phyloP scores from a whole-genome alignment of 208 protist species.

The Crithidia brevicula region DNA sequence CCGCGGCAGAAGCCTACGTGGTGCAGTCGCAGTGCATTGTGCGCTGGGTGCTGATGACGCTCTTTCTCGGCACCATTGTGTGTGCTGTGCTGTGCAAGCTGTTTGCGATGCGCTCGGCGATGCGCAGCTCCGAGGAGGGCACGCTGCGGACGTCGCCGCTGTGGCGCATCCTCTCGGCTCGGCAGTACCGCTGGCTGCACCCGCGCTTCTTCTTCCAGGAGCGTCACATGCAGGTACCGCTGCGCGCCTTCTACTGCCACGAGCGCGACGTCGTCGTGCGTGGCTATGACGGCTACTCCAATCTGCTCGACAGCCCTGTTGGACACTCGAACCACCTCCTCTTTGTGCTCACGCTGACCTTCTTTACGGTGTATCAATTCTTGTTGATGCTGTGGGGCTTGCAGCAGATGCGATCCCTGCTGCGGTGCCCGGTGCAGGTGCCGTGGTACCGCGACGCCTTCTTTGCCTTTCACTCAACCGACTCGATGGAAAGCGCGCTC shows the following conservation, averaged over 20 bases:
- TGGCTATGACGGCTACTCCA: slow-evolving; percentile 79
- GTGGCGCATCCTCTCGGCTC: slow-evolving; percentile 57
- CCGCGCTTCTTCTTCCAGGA: slow-evolving; percentile 62
- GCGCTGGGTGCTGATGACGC: slow-evolving; percentile 34
- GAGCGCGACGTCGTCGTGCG: slow-evolving; percentile 70
- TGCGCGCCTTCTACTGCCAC: slow-evolving; percentile 82
- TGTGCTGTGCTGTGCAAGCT: slow-evolving; percentile 52
- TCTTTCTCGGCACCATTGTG: slow-evolving; percentile 34
- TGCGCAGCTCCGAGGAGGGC: slow-evolving; percentile 35
- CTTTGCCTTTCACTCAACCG: slow-evolving; percentile 23
- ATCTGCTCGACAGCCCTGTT: slow-evolving; percentile 69
- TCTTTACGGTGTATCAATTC: slow-evolving; percentile 51
- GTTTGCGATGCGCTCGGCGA: slow-evolving; percentile 32
- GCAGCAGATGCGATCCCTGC: slow-evolving; percentile 40
- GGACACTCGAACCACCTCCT: slow-evolving; percentile 61
- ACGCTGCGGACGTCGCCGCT: slow-evolving; percentile 53
- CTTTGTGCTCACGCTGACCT: slow-evolving; percentile 63
- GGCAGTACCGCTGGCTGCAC: slow-evolving; percentile 67
- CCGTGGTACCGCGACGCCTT: slow-evolving; percentile 41
- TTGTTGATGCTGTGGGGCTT: slow-evolving; percentile 55
- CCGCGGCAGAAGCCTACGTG: slow-evolving; percentile 21
- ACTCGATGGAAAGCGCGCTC: slow-evolving; percentile 3
- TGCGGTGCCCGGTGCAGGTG: slow-evolving; percentile 15
- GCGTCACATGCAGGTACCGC: slow-evolving; percentile 62
- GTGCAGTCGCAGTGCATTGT: slow-evolving; percentile 26